Base-by-base conservation (phyloP, 1,284 basidiomycete genomes). In the Leccinum pallidistipes region DNA sequence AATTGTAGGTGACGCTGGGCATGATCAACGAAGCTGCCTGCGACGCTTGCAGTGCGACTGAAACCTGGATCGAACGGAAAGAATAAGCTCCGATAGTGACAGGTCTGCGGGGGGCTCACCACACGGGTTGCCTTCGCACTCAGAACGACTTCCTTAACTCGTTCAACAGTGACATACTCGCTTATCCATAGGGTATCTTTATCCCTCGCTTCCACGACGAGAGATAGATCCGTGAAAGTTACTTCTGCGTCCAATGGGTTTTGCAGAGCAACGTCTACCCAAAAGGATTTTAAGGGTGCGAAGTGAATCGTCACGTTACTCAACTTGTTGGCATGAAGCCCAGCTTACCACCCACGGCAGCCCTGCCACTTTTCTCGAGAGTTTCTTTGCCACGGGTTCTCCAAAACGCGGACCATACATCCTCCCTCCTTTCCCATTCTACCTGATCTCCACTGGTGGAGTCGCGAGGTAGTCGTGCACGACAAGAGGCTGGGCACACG, bases 161-260 rank as follows among this genome's bases (percentile, higher is more conserved):
- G 29, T 67, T 90, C 87, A 1, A 88, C 79, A 55, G 85, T 79
- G 3, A 88, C 76, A 58, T 80, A 76, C 40, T 81, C 73, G 43
- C 71, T 65, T 0, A 75, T 68, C 55, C 78, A 71, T 10, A 73
- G 73, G 24, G 74, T 62, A 56, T 77, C 74, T 36, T 68, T 66
- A 1, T 66, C 65, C 29, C 66, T 70, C 2, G 75, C 70, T 54
- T 84, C 83, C 63, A 88, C 77, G 4, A 77, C 64, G 12, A 91
- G 71, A 0, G 86, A 85, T 57, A 92, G 62, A 62, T 87, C 81
- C 0, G 84, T 80, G 27, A 93, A 69, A 54, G 80, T 84, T 16
- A 93, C 79, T 58, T 91, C 90, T 8, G 87, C 80, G 62, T 89
- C 81, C 40, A 93, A 73, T 10, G 90, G 89, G 71, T 93, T 93